Evolutionary conservation across 495 filamentous ascomycete genomes (phyloP).

Genomic region (Aspergillus steynii): DNA sequence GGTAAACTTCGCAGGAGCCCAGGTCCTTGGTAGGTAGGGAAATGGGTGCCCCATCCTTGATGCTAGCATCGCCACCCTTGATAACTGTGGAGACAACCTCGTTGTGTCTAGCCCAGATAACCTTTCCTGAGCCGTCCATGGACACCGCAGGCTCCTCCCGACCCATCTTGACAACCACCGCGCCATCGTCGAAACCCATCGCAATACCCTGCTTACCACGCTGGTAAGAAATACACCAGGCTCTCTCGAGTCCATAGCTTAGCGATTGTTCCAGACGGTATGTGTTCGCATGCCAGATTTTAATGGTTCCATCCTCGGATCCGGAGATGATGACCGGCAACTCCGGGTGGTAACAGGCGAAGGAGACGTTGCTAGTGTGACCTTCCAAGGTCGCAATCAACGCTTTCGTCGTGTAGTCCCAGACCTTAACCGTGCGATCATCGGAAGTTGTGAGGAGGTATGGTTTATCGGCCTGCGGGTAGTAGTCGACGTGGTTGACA

Average conservation of each 20-base stretch:
- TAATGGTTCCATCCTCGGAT: conserved; percentile 95
- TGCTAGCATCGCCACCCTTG: conserved; percentile 78
- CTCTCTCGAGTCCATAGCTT: conserved; percentile 91
- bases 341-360: conserved; percentile 97
- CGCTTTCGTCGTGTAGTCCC: conserved; percentile 98
- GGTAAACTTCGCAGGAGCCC: conserved; percentile 94
- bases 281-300: conserved; percentile 98
- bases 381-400: conserved; percentile 96
- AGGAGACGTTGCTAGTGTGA: conserved; percentile 98
- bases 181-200: conserved; percentile 96
- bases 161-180: conserved; percentile 96
- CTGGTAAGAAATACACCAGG: conserved; percentile 97
- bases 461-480: conserved; percentile 93
- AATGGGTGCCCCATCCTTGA: conserved; percentile 88
- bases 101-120: conserved; percentile 92
- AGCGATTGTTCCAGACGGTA: conserved; percentile 94
- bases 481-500: conserved; percentile 97
- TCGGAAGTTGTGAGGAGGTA: conserved; percentile 97
- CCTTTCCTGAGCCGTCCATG: conserved; percentile 93
- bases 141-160: conserved; percentile 96
- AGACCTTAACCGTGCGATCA: conserved; percentile 91
- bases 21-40: conserved; percentile 89
- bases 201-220: conserved; percentile 90
- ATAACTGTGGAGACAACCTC: conserved; percentile 94
- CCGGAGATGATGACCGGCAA: conserved; percentile 98